Conservation (phyloP, 2,329 filamentous ascomycete species). For the Exophiala lecanii-corni region DNA sequence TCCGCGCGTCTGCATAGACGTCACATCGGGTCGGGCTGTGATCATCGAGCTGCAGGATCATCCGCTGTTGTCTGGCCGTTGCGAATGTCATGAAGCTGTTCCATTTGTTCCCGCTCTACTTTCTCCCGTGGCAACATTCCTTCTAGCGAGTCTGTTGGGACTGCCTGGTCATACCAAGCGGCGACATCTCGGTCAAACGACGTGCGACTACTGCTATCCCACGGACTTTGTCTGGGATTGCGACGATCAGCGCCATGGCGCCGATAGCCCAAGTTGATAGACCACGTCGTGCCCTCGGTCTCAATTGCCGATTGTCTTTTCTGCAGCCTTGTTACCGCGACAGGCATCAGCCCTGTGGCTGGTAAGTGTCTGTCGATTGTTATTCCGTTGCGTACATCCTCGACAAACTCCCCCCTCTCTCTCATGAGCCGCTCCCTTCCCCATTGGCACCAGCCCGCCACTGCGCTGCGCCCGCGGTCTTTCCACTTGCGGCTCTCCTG, state of each 20-base stretch:
- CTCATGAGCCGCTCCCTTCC: not conserved
- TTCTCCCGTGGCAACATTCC: conserved; percentile 1
- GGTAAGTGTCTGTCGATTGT: not conserved
- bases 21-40: too few relatives aligned
- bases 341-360: not conserved
- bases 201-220: not conserved
- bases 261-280: not conserved
- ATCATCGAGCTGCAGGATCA: too few relatives aligned
- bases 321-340: not conserved
- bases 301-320: not conserved
- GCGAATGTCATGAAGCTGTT: too few relatives aligned
- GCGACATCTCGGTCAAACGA: not conserved
- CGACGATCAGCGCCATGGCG: not conserved
- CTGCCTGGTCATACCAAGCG: not conserved
- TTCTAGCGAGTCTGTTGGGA: not conserved
- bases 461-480: conserved; percentile 4
- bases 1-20: too few relatives aligned
- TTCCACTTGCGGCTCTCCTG: conserved; percentile 9
- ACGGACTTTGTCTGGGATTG: not conserved
- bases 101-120: too few relatives aligned
- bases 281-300: not conserved
- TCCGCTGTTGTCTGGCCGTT: too few relatives aligned
- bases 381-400: not conserved
- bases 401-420: not conserved
- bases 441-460: conserved; percentile 13